A percentile compares a stretch with the other conserved stretches of the same genome.
Evolutionary conservation across 371 early-diverging fungal genomes (phyloP).

Genomic region (Cokeromyces recurvatus): DNA sequence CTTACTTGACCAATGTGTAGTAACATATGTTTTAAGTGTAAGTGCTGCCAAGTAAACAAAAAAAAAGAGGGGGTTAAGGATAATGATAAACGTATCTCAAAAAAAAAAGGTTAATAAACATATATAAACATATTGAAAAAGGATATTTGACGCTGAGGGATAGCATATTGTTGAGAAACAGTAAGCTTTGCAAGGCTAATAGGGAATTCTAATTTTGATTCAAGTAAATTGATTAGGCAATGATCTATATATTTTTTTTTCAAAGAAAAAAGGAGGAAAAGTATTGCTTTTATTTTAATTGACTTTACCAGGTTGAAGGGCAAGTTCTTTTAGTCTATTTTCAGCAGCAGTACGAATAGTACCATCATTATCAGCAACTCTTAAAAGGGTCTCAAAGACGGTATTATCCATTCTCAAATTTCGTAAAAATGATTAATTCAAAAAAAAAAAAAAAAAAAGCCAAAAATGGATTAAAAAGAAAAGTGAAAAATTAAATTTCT

Average conservation of each 20-base stretch:
- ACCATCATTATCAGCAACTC: conserved; percentile 64
- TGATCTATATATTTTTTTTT: no score
- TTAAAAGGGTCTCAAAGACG: conserved; percentile 66
- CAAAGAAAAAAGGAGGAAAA: no score
- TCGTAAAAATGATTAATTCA: neutral
- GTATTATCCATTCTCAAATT: conserved; percentile 59
- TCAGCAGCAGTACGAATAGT: conserved; percentile 69
- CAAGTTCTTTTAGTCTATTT: conserved; percentile 62
- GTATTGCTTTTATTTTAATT: no score
- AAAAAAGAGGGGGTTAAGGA: conserved; percentile 25
- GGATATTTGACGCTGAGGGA: conserved; percentile 76
- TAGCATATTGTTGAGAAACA: conserved; percentile 55
- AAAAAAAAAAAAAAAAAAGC: neutral
- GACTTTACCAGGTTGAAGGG: conserved; percentile 52
- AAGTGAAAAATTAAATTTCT: no score
- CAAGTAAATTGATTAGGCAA: no score
- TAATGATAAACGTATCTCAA: neutral
- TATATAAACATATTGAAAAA: conserved; percentile 24
- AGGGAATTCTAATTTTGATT: conserved; percentile 65
- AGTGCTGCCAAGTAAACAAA: conserved; percentile 65
- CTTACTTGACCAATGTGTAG: conserved; percentile 73
- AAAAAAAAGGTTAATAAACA: neutral
- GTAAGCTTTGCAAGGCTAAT: conserved; percentile 66
- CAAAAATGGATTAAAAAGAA: neutral
- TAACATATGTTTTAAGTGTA: conserved; percentile 72